Conservation (phyloP, 2,329 filamentous ascomycete species). For the Ceratocystis alfenasii region DNA sequence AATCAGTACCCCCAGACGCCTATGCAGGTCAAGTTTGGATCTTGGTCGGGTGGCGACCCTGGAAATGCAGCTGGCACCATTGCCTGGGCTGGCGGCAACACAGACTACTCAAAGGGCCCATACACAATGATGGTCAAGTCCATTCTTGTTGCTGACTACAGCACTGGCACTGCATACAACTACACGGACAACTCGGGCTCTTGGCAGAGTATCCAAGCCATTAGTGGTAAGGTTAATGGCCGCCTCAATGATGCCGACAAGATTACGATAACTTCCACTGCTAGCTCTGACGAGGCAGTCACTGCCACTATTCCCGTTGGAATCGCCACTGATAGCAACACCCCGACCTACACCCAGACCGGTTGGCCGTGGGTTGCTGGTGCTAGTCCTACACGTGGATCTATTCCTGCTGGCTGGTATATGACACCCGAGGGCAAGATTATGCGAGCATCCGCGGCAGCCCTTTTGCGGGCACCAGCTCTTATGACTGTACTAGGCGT, state of each 20-base stretch:
- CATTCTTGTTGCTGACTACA: slow-evolving; percentile 76
- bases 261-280: slow-evolving; percentile 38
- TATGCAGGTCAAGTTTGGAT: slow-evolving; percentile 85
- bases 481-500: slow-evolving; percentile 25
- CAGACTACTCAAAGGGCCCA: slow-evolving; percentile 71
- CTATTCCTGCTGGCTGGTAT: slow-evolving; percentile 67
- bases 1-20: slow-evolving; percentile 87
- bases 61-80: slow-evolving; percentile 72
- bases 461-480: slow-evolving; percentile 24
- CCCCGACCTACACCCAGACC: slow-evolving; percentile 43
- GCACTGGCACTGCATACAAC: slow-evolving; percentile 71
- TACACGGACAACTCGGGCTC: slow-evolving; percentile 68
- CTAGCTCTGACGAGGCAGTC: slow-evolving; percentile 48
- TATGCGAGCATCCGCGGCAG: slow-evolving; percentile 53
- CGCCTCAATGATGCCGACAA: slow-evolving; percentile 46
- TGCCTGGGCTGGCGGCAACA: slow-evolving; percentile 75
- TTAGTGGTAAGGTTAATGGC: slow-evolving; percentile 65
- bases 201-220: slow-evolving; percentile 70
- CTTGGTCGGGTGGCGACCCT: slow-evolving; percentile 84
- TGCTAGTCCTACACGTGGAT: slow-evolving; percentile 40
- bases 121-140: slow-evolving; percentile 76
- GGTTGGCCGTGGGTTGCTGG: slow-evolving; percentile 57
- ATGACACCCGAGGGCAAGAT: slow-evolving; percentile 71
- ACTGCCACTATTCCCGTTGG: slow-evolving; percentile 60
- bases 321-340: slow-evolving; percentile 45